A percentile compares a stretch with the other conserved stretches of the same genome.
Evolutionary conservation across 2,329 filamentous ascomycete species (phyloP).

Genomic region (Pseudogymnoascus sp.): DNA sequence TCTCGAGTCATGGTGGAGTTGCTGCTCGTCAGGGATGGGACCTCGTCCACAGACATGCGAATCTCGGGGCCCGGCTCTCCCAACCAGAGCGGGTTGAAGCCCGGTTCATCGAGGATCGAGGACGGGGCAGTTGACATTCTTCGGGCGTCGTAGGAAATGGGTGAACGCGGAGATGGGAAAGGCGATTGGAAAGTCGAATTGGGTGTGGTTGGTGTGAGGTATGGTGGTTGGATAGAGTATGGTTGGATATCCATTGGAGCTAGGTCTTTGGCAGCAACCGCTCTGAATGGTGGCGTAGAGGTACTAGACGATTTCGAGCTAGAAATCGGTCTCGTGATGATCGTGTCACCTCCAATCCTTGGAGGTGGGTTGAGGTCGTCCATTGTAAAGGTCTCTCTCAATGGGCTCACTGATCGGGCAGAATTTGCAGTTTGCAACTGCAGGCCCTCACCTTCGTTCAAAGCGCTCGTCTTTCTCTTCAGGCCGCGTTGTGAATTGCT

Average conservation of each 20-base stretch:
- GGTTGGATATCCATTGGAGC: constrained; percentile 42
- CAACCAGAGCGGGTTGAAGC: constrained; percentile 61
- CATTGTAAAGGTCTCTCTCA: constrained; percentile 41
- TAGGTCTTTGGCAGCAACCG: constrained; percentile 33
- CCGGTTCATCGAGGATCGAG: constrained; percentile 62
- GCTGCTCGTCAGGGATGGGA: constrained; percentile 67
- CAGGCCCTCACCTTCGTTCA: constrained; percentile 34
- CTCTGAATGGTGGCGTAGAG: constrained; percentile 25
- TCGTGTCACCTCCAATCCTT: background rate
- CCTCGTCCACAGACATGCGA: constrained; percentile 63
- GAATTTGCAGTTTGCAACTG: constrained; percentile 33
- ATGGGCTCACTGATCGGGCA: constrained; percentile 41
- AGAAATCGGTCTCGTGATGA: constrained; percentile 21
- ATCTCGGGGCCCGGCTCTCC: constrained; percentile 66
- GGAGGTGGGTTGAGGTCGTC: constrained; percentile 30
- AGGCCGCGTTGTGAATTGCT: constrained; percentile 18
- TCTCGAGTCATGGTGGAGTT: constrained; percentile 68
- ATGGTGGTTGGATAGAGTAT: constrained; percentile 31
- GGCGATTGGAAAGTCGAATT: constrained; percentile 45
- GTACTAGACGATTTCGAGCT: constrained; percentile 28
- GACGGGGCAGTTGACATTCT: constrained; percentile 69
- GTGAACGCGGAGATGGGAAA: constrained; percentile 57
- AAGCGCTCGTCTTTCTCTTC: constrained; percentile 39
- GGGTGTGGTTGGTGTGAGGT: constrained; percentile 51
- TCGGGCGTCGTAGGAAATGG: constrained; percentile 62